A percentile compares a stretch with the other conserved stretches of the same genome.
These are phyloP conservation scores for Candida andamanensis DNA, from an alignment of 805 yeast genomes.

Conservation along the genomic window DNA sequence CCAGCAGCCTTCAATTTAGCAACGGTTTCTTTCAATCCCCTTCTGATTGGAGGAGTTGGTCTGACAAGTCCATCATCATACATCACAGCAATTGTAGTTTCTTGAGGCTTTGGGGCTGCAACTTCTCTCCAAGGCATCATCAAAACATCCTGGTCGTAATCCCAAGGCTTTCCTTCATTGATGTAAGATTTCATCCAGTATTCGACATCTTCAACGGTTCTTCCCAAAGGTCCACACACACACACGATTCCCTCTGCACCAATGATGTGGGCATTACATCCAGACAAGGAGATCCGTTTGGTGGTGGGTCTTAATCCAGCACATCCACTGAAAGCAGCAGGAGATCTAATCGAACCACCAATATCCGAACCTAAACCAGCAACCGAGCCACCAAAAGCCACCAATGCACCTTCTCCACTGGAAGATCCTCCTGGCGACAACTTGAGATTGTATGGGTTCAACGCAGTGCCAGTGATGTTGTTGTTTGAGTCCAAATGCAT, in stretches of 20 bases:
- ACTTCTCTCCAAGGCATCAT: conserved; percentile 53
- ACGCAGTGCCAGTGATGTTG: conserved; percentile 32
- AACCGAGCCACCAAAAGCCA: conserved; percentile 36
- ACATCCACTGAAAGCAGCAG: conserved; percentile 39
- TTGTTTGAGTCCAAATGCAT: conserved; percentile 41
- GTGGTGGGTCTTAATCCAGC: conserved; percentile 38
- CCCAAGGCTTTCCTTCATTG: conserved; percentile 64
- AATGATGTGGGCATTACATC: conserved; percentile 48
- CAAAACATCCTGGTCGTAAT: conserved; percentile 38
- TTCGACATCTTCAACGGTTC: conserved; percentile 61
- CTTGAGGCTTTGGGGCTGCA: conserved; percentile 29
- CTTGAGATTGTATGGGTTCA: conserved; percentile 32
- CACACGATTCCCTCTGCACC: conserved; percentile 66
- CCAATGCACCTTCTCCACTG: conserved; percentile 41
- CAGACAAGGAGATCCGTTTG: conserved; percentile 27
- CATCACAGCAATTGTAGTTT: conserved; percentile 55
- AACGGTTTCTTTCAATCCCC: conserved; percentile 51
- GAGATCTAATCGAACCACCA: conserved; percentile 41
- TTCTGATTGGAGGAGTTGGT: conserved; percentile 59
- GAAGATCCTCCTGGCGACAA: conserved; percentile 41
- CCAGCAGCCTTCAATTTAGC: conserved; percentile 55
- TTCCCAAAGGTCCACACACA: conserved; percentile 64
- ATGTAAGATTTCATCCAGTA: conserved; percentile 61
- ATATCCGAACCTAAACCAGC: conserved; percentile 40
- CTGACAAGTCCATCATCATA: conserved; percentile 61